Base-by-base conservation (phyloP, 331 rosid genomes). In the Malus hybrid region DNA sequence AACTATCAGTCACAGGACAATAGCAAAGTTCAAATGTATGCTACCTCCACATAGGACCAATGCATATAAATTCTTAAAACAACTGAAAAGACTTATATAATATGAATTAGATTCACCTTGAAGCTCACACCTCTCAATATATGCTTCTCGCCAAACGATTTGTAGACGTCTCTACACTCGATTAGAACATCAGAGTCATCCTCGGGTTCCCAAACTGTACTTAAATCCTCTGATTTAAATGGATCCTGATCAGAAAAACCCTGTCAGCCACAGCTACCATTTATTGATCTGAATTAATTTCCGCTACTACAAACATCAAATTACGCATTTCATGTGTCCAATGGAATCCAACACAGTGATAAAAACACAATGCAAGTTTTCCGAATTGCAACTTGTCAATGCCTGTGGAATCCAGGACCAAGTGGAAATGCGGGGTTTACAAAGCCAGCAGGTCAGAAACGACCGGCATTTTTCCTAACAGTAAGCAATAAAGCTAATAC, bases 81-180 rank as follows among this genome's bases (percentile, higher is more conserved):
- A 33, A 34, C 65, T 11, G 7, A 7, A 59, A 39, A 10, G 46
- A 10, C 13, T 39, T 39, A 39, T 59, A 22, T 28, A 48, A 75
- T 54, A 81, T 50, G 69, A 24, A 71, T 31, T n/a, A 44, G 67
- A 73, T 74, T 86, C 84, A 95, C 99, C 99, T 95, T 92, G 87
- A 95, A 95, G 94, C 87, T 95, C 78, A 95, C 91, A 82, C 98
- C 99, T 88, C 91, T 92, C 78, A 95, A 76, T 82, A 95, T 89
- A 74, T 92, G 80, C 91, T 95, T 95, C 81, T 92, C 99, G 16
- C 98, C 98, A 76, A 95, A 95, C 32, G 98, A 87, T 79, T 95
- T 95, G 69, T 89, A 83, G 34, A 95, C 93, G 6, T 90, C 91
- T 89, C 86, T 87, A 81, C 99, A 95, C 84, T 95, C 98, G 11